These are phyloP conservation scores for Phaeodactylum tricornutum DNA, from an alignment of 108 stramenopile species.

Conservation along the genomic window DNA sequence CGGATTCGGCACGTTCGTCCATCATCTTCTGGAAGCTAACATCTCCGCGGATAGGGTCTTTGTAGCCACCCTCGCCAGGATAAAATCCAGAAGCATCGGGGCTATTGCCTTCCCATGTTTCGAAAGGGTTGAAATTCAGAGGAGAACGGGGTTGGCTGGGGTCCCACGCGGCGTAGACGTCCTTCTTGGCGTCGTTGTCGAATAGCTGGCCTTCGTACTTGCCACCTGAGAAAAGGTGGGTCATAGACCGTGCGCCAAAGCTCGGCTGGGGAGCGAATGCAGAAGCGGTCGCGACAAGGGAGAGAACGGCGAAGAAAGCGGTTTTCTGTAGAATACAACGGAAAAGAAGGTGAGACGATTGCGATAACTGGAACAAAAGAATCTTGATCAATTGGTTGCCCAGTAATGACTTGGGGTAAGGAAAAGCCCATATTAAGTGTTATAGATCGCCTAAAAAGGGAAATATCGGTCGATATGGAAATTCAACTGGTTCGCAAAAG, in stretches of 20 bases:
- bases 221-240: conserved; percentile 47
- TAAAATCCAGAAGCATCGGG: conserved; percentile 72
- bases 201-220: conserved; percentile 80
- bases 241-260: conserved; percentile 26
- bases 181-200: conserved; percentile 78
- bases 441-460: too few species aligned
- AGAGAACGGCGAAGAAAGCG: too few species aligned
- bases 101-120: conserved; percentile 58
- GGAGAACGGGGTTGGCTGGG: conserved; percentile 63
- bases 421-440: too few species aligned
- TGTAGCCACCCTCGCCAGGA: conserved; percentile 82
- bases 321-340: too few species aligned
- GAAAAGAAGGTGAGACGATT: too few species aligned
- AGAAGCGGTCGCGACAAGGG: conserved; percentile 27
- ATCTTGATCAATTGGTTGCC: too few species aligned
- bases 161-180: conserved; percentile 75
- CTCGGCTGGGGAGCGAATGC: conserved; percentile 25
- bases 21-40: conserved; percentile 74
- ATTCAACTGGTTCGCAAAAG: too few species aligned
- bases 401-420: too few species aligned
- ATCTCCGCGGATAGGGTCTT: conserved; percentile 82
- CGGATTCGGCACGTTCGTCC: conserved; percentile 55
- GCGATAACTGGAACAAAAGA: too few species aligned
- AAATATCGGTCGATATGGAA: too few species aligned
- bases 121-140: conserved; percentile 93